Evolutionary conservation across 441 rosid genomes (phyloP).

Genomic region (Adansonia grandidieri): DNA sequence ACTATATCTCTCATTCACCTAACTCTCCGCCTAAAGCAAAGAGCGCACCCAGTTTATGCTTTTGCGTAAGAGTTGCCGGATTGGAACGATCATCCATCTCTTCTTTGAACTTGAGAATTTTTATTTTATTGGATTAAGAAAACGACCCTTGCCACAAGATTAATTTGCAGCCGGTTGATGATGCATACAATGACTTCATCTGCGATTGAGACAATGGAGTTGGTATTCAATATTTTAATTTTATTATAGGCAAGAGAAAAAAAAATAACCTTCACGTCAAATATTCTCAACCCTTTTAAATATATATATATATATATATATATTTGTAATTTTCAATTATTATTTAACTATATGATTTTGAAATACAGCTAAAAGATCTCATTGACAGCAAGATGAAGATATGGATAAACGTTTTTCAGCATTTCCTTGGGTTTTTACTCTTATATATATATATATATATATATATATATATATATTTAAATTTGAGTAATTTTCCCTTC

Average conservation of each 20-base stretch:
- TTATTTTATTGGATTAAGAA: slow-evolving; percentile 44
- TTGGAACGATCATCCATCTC: slow-evolving; percentile 26
- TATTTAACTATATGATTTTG: not conserved
- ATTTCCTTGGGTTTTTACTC: not conserved
- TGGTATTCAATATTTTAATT: slow-evolving; percentile 21
- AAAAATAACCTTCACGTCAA: slow-evolving; percentile 13
- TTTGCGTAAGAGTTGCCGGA: slow-evolving; percentile 23
- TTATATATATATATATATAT: not conserved
- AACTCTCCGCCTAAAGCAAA: slow-evolving; percentile 39
- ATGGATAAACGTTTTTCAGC: not conserved
- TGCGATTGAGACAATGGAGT: slow-evolving; percentile 37
- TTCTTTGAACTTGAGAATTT: slow-evolving; percentile 43
- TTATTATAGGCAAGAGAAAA: not conserved
- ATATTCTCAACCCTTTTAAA: not conserved
- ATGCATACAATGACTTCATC: slow-evolving; percentile 53
- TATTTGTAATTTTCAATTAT: too few relatives aligned
- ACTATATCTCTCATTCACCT: not conserved
- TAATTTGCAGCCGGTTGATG: slow-evolving; percentile 35
- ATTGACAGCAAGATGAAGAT: slow-evolving; percentile 21
- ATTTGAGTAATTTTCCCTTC: not conserved
- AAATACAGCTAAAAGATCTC: not conserved
- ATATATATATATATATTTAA: not conserved
- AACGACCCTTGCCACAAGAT: slow-evolving; percentile 34
- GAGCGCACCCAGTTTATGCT: slow-evolving; percentile 35
- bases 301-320: too few relatives aligned